Evolutionary conservation across 768 basidiomycete species (phyloP), one percentile per base, ranked within the genome.

Genomic region (Trichaptum fuscoviolaceum): DNA sequence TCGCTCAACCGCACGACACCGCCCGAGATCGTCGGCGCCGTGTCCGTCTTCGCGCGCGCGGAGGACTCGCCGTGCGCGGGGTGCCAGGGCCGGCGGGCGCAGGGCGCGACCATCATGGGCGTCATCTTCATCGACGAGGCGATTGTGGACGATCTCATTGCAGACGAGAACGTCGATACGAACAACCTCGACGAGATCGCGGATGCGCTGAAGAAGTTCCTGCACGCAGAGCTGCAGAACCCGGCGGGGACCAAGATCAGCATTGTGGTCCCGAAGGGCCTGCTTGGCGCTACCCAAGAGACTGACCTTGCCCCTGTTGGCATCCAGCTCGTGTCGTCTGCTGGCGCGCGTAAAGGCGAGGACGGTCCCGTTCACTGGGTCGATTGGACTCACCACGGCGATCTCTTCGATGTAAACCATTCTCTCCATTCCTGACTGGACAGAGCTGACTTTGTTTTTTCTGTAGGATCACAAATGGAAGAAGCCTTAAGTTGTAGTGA

Each of bases 41-140:
- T 70, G 57, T 64, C 72, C 7, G 74, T 75, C 17, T 76, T 75
- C 30, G 62, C 71, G 23, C 68, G 74, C n/a, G 65, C 70, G 23
- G 67, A 69, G 63, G 64, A 63, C 35, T 71, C 75, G 0, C 69
- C 74, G 6, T 76, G 74, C 63, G 67, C 66, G 26, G 74, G 74
- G 23, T 76, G 74, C 60, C 68, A 65, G 18, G 15, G 36, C 8
- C 70, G 74, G 15, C 72, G 74, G n/a, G 65, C 63, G 7, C 60
- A 58, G 0, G 66, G 64, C 20, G 52, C 74, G 0, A 7, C 75
- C 2, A 35, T 76, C 34, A 70, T 69, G 27, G 74, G 75, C 6
- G 65, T 75, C 24, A 76, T 75, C 64, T 66, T 67, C 58, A 67
- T 75, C 18, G 69, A 73, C 1, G n/a, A 67, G 35, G 18, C 65